Evolutionary conservation across 1,284 basidiomycete species (phyloP), one percentile per base, ranked within the genome.

Genomic region (Flammula alnicola): DNA sequence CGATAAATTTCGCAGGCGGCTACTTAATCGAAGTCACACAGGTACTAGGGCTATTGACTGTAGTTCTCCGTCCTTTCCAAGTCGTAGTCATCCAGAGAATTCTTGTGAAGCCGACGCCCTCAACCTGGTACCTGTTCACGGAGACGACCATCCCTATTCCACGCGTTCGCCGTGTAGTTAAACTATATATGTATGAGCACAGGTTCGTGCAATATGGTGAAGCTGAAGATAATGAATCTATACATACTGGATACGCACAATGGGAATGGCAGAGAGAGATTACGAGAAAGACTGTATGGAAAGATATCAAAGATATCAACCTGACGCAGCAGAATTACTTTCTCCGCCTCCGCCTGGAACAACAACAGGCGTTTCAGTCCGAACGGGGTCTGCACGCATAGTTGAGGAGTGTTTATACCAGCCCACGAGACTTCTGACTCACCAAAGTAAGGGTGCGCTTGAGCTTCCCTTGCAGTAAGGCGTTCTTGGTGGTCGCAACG

Each of bases 401-500:
- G 41, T 41, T 49, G 32, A 47, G 47, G 30, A 16, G 35, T 11
- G 33, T 36, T 48, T 29, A 12, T 7, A 49, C n/a, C 14, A 6
- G 36, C 36, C 27, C 26, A 19, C n/a, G 43, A 16, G 35, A 38
- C 22, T 17, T 22, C 33, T 45, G 30, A 61, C 71, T 57, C 58
- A 93, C 92, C 88, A 63, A 97, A 97, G 73, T 96, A 97, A 27
- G 88, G 79, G 64, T 97, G 94, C 16, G 76, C 78, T 70, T 95
- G 93, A 7, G 91, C 91, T 71, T 98, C 95, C 58, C 85, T 80
- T 37, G 96, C 96, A 20, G 96, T 99, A 54, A 98, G 78, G 47
- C 96, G 86, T 67, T 98, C 95, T 75, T 97, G 94, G 68, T 98
- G 96, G 69, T 98, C 93, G 69, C 98, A 99, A 40, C 93, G 86